A percentile compares a stretch with the other conserved stretches of the same genome.
phyloP scores from a whole-genome alignment of 805 yeast species.

The Cyberlindnera suaveolens region DNA sequence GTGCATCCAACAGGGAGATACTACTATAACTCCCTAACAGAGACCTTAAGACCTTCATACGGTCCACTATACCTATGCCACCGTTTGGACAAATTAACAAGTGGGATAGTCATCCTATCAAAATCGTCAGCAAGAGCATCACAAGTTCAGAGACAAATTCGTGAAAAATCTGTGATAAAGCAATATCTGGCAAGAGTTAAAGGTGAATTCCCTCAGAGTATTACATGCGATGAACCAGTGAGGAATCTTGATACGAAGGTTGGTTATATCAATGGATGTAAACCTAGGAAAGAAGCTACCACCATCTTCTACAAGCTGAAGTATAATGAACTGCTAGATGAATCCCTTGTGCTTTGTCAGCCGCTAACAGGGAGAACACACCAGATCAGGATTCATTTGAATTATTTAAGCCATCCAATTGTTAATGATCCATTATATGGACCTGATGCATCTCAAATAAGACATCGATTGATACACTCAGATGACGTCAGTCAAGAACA shows the following conservation, averaged over 20 bases:
- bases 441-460: constrained; percentile 9
- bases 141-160: constrained; percentile 48
- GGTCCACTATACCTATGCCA: constrained; percentile 66
- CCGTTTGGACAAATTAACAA: constrained; percentile 82
- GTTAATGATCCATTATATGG: constrained; percentile 79
- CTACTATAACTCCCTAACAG: constrained; percentile 72
- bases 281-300: constrained; percentile 54
- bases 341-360: constrained; percentile 61
- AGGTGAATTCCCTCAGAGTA: constrained; percentile 68
- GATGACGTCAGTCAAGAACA: constrained; percentile 6
- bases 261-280: constrained; percentile 43
- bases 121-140: constrained; percentile 29
- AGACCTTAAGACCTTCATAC: constrained; percentile 44
- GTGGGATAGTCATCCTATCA: constrained; percentile 76
- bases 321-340: constrained; percentile 21
- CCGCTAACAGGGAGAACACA: constrained; percentile 95
- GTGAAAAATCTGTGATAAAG: constrained; percentile 67
- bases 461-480: constrained; percentile 1
- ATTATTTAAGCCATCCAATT: constrained; percentile 79
- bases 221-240: constrained; percentile 64
- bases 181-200: constrained; percentile 82
- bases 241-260: constrained; percentile 65
- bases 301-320: constrained; percentile 47
- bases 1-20: constrained; percentile 93
- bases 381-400: constrained; percentile 90